phyloP scores from a whole-genome alignment of 306 rosid genomes.

The Prunus salicina region DNA sequence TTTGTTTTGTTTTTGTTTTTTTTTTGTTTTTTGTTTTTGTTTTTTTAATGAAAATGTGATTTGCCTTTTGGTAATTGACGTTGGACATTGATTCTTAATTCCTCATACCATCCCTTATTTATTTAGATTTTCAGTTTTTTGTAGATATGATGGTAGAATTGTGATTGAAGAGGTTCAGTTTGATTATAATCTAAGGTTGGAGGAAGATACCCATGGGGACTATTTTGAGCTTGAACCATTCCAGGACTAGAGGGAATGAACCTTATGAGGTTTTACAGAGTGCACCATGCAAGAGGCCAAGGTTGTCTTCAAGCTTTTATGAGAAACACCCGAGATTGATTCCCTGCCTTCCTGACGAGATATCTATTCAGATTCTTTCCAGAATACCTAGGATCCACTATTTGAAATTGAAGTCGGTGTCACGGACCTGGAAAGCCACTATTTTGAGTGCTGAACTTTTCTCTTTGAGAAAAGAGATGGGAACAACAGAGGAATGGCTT shows the following conservation, averaged over 20 bases:
- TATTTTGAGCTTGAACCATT: slow-evolving; percentile 48
- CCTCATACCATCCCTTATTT: neutral
- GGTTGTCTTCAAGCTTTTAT: slow-evolving; percentile 44
- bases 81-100: neutral
- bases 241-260: slow-evolving; percentile 31
- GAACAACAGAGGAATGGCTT: slow-evolving; percentile 89
- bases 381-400: slow-evolving; percentile 77
- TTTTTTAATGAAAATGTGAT: too few relatives aligned
- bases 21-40: too few relatives aligned
- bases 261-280: slow-evolving; percentile 31
- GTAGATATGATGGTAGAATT: neutral
- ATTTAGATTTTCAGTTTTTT: neutral
- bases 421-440: slow-evolving; percentile 68
- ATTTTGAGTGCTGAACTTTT: slow-evolving; percentile 56
- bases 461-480: slow-evolving; percentile 66
- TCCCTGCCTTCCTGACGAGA: slow-evolving; percentile 87
- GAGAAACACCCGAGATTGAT: slow-evolving; percentile 74
- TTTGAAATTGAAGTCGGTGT: slow-evolving; percentile 56
- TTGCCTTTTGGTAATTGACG: neutral
- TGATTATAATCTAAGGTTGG: neutral
- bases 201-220: slow-evolving; percentile 53
- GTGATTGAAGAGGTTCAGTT: slow-evolving; percentile 1
- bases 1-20: too few relatives aligned
- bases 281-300: slow-evolving; percentile 66
- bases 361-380: slow-evolving; percentile 84